These are phyloP conservation scores for Castanopsis chinensis DNA, from an alignment of 306 rosid genomes.

Conservation along the genomic window DNA sequence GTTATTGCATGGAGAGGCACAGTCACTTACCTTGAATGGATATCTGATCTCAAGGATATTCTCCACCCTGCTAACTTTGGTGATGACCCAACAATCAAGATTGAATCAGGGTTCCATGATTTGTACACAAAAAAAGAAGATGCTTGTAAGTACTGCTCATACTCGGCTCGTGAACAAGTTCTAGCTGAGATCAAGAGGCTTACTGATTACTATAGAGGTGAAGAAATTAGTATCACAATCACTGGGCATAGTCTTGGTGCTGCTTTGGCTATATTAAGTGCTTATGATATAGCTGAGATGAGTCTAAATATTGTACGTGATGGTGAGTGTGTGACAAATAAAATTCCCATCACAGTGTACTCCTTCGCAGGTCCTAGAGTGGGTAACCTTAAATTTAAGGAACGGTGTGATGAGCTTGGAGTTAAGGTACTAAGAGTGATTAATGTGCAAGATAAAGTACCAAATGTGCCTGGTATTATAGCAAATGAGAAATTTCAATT, in stretches of 20 bases:
- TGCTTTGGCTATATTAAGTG: slow-evolving; percentile 48
- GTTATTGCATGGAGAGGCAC: slow-evolving; percentile 71
- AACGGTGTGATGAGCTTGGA: slow-evolving; percentile 63
- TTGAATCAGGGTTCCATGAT: slow-evolving; percentile 64
- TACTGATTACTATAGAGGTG: slow-evolving; percentile 39
- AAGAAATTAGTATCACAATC: slow-evolving; percentile 55
- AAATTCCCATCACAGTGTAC: slow-evolving; percentile 47
- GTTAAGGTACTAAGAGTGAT: slow-evolving; percentile 60
- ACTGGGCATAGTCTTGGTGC: slow-evolving; percentile 77
- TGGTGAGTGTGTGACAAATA: background rate
- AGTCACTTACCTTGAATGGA: slow-evolving; percentile 71
- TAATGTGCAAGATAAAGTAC: slow-evolving; percentile 60
- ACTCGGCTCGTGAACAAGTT: slow-evolving; percentile 66
- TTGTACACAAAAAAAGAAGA: slow-evolving; percentile 61
- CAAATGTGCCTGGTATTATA: slow-evolving; percentile 62
- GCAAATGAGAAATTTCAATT: slow-evolving; percentile 59
- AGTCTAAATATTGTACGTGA: slow-evolving; percentile 23
- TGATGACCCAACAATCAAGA: slow-evolving; percentile 40
- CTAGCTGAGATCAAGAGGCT: slow-evolving; percentile 55
- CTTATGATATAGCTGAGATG: slow-evolving; percentile 66
- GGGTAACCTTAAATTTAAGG: slow-evolving; percentile 62
- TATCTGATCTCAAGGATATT: slow-evolving; percentile 58
- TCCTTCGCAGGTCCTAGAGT: slow-evolving; percentile 72
- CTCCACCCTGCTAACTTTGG: slow-evolving; percentile 32
- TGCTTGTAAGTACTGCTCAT: slow-evolving; percentile 43